These are phyloP conservation scores for Alternaria dauci DNA, from an alignment of 2,329 filamentous ascomycete genomes.

Conservation along the genomic window DNA sequence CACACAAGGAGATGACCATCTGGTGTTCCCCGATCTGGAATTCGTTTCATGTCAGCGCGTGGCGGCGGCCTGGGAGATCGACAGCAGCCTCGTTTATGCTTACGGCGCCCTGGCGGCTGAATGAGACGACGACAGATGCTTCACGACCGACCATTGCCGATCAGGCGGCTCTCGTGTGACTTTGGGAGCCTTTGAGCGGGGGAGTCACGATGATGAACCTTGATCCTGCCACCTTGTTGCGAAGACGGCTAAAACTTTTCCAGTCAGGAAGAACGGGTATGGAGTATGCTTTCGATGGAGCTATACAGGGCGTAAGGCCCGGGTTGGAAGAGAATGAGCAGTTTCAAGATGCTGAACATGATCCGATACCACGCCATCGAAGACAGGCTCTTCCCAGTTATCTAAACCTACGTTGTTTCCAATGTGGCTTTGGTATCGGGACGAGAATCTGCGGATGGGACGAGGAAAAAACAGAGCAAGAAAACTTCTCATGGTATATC, in stretches of 20 bases:
- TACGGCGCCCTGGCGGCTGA: neutral
- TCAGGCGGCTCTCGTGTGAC: neutral
- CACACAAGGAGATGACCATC: neutral
- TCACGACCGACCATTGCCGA: neutral
- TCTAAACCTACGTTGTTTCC: fast-evolving
- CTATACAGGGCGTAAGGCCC: neutral
- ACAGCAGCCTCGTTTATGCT: neutral
- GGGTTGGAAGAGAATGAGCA: neutral
- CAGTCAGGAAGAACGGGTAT: neutral
- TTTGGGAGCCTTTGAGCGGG: neutral
- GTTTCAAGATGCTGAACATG: neutral
- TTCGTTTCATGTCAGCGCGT: neutral
- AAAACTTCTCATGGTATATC: neutral
- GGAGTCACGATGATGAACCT: neutral
- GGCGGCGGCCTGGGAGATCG: neutral
- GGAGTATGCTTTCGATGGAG: neutral
- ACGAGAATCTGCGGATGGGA: neutral
- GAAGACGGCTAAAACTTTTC: neutral
- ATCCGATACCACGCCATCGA: neutral
- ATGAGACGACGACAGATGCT: neutral
- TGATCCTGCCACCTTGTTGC: neutral
- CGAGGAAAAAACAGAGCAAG: neutral
- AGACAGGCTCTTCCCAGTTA: no score
- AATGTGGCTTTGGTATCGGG: neutral
- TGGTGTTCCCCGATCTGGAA: neutral